A percentile compares a stretch with the other conserved stretches of the same genome.
These are phyloP conservation scores for Cicer yamashitae DNA, from an alignment of 306 rosid genomes.

Conservation along the genomic window DNA sequence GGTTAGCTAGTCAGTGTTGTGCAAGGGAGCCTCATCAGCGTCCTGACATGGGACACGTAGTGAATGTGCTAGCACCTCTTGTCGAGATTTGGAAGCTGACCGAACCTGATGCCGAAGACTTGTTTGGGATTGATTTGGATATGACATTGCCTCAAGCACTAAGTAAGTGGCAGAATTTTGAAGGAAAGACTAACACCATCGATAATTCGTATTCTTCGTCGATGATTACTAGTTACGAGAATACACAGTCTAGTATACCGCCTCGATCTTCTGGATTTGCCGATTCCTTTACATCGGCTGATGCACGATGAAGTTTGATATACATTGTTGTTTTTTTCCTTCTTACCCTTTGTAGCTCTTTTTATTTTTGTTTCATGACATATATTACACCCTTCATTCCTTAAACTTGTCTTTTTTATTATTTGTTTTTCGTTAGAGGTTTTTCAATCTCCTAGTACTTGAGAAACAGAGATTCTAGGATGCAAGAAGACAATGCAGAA, in stretches of 20 bases:
- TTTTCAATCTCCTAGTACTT: neutral
- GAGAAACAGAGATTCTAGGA: constrained; percentile 9
- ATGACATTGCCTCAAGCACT: constrained; percentile 66
- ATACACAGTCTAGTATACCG: constrained; percentile 74
- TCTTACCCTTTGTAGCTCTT: neutral
- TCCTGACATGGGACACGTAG: constrained; percentile 87
- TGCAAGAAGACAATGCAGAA: constrained; percentile 29
- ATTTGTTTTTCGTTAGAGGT: neutral
- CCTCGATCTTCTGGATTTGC: constrained; percentile 68
- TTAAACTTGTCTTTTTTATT: constrained; percentile 11
- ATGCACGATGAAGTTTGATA: constrained; percentile 63
- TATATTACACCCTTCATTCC: constrained; percentile 13
- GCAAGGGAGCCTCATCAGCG: constrained; percentile 85
- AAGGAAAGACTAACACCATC: constrained; percentile 53
- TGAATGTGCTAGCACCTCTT: constrained; percentile 78
- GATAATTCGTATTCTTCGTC: constrained; percentile 52
- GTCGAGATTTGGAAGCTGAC: constrained; percentile 87
- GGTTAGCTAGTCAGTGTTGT: constrained; percentile 81
- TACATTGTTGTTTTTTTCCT: neutral
- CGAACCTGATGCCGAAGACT: constrained; percentile 53
- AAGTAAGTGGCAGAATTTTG: constrained; percentile 67
- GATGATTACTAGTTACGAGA: constrained; percentile 49
- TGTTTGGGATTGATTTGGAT: constrained; percentile 62
- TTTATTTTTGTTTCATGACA: constrained; percentile 23
- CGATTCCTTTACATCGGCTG: constrained; percentile 59